phyloP scores from a whole-genome alignment of 2,329 filamentous ascomycete genomes.

The Exserohilum turcica region DNA sequence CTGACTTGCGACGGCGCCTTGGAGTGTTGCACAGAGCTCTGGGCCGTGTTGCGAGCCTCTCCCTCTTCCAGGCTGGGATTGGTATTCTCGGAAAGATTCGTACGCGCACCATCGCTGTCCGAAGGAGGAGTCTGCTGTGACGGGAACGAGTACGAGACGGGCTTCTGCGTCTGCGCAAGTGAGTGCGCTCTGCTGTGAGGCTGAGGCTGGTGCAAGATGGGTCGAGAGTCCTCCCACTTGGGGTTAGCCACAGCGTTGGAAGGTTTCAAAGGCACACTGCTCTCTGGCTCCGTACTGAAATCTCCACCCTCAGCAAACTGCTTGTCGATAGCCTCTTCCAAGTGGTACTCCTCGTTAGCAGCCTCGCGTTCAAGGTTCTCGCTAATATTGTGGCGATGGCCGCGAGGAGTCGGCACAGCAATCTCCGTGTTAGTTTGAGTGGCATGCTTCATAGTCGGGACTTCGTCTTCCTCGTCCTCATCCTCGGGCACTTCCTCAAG shows the following conservation, averaged over 20 bases:
- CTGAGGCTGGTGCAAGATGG: slow-evolving; percentile 70
- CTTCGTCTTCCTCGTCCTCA: slow-evolving; percentile 64
- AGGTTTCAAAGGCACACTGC: slow-evolving; percentile 32
- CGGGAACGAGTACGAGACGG: slow-evolving; percentile 39
- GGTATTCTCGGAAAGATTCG: slow-evolving; percentile 47
- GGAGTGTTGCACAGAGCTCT: slow-evolving; percentile 41
- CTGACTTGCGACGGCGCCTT: slow-evolving; percentile 45
- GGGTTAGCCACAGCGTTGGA: slow-evolving; percentile 35
- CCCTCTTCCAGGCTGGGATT: slow-evolving; percentile 47
- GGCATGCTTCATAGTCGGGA: slow-evolving; percentile 47
- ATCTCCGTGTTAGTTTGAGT: slow-evolving; percentile 57
- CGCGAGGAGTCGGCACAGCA: slow-evolving; percentile 63
- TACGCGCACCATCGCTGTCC: slow-evolving; percentile 49
- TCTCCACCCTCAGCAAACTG: slow-evolving; percentile 76
- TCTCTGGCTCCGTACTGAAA: slow-evolving; percentile 63
- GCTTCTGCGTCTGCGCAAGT: slow-evolving; percentile 65
- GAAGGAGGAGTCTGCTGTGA: slow-evolving; percentile 40
- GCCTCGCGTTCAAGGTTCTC: slow-evolving; percentile 81
- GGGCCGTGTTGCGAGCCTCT: slow-evolving; percentile 26
- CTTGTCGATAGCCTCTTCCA: slow-evolving; percentile 78
- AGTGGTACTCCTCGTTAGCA: slow-evolving; percentile 82
- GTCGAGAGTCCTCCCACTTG: slow-evolving; percentile 41
- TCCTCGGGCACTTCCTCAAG: slow-evolving; percentile 76
- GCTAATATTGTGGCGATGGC: slow-evolving; percentile 73
- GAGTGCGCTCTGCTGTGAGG: slow-evolving; percentile 77